These are phyloP conservation scores for Serendipita sp. DNA, from an alignment of 768 basidiomycete genomes.

Conservation along the genomic window DNA sequence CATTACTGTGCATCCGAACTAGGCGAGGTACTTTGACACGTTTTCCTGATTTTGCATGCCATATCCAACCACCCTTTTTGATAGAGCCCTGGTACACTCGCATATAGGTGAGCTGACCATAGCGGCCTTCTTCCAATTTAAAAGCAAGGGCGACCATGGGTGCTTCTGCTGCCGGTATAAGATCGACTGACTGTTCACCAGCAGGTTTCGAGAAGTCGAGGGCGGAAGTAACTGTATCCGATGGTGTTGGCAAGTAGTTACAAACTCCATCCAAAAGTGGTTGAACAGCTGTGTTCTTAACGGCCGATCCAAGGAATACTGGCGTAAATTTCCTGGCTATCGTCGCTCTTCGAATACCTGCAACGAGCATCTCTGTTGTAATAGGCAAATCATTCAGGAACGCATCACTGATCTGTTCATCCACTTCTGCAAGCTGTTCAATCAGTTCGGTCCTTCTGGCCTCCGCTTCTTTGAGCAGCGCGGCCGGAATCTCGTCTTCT, in stretches of 20 bases:
- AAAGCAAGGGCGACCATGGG: slow-evolving; percentile 91
- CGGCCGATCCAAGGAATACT: slow-evolving; percentile 90
- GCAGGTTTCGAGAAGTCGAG: slow-evolving; percentile 62
- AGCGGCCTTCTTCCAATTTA: slow-evolving; percentile 95
- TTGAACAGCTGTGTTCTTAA: slow-evolving; percentile 94
- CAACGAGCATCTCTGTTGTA: slow-evolving; percentile 51
- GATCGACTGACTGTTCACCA: slow-evolving; percentile 49
- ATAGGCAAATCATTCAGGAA: slow-evolving; percentile 74
- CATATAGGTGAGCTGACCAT: slow-evolving; percentile 96
- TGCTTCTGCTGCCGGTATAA: slow-evolving; percentile 68
- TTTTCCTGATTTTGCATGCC: slow-evolving; percentile 88
- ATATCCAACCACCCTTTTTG: slow-evolving; percentile 72
- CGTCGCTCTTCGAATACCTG: slow-evolving; percentile 80
- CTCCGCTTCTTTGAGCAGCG: slow-evolving; percentile 55
- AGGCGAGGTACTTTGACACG: slow-evolving; percentile 91
- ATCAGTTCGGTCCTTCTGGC: slow-evolving; percentile 82
- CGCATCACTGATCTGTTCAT: slow-evolving; percentile 86
- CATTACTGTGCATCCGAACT: slow-evolving; percentile 95
- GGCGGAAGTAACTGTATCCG: slow-evolving; percentile 62
- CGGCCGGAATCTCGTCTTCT: slow-evolving; percentile 73
- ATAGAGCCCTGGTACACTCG: slow-evolving; percentile 91
- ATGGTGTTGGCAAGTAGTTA: slow-evolving; percentile 81
- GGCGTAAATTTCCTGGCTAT: slow-evolving; percentile 82
- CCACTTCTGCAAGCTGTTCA: slow-evolving; percentile 90
- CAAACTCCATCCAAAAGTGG: slow-evolving; percentile 89